Base-by-base conservation (phyloP, 2,329 filamentous ascomycete species). In the Talaromyces rugulosus region DNA sequence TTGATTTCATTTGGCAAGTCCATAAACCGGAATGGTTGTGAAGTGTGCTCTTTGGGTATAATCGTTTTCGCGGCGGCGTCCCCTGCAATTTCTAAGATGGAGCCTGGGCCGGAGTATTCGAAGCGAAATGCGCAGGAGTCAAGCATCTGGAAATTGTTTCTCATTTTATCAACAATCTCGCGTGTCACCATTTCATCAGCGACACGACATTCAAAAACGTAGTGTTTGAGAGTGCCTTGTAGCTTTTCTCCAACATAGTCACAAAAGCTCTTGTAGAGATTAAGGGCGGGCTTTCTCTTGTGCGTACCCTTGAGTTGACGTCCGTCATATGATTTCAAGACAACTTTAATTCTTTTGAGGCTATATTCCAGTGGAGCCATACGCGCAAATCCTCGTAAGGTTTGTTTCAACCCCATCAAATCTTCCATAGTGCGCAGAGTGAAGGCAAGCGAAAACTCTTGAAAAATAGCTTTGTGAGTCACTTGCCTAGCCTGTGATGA, bases 1-100 rank as follows among this genome's bases (percentile, higher is more conserved):
- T 72, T 70, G 2, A 72, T 53, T 58, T 72, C 71, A 42, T 67
- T 67, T 8, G 71, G 71, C 8, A 72, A 66, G 28, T 62, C 52
- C 28, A 62, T 58, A 51, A 68, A 72, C 3, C 61, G 64, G 56
- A 72, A 72, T 0, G 63, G 18, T 16, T 53, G 16, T 16, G 23
- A 18, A 5, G 30, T 30, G 14, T 31, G 7, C 31, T 59, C 5
- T n/a, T n/a, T 14, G 18, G 2, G 11, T 16, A 9, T 3, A 12
- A 7, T 58, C 3, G 56, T 30, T 14, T 31, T 31, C n/a, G 23
- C 7, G 33, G 40, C 40, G n/a, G 42, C 42, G 16, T 50, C 3
- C 6, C 9, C 12, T 44, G 56, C 40, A 58, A 47, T 53, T 3
- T 12, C 3, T 7, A 53, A 31, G 14, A 31, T 28, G 11, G 30